These are phyloP conservation scores for Metarhizium anisopliae DNA, from an alignment of 2,329 filamentous ascomycete species.

Conservation along the genomic window DNA sequence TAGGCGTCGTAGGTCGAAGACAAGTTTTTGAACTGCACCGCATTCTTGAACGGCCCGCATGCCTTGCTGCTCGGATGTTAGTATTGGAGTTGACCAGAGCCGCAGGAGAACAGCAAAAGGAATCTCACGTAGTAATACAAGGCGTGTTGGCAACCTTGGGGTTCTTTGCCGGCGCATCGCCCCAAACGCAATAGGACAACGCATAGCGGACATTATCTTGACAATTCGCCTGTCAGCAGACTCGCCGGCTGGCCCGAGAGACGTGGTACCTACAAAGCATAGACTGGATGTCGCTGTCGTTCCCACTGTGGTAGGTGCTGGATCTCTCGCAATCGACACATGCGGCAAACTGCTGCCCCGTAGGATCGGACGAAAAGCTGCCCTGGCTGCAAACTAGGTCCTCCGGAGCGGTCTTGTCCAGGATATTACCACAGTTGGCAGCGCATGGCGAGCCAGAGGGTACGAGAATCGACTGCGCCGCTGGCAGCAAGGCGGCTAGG, in stretches of 20 bases:
- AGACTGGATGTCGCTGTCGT: conserved; percentile 43
- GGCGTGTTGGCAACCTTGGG: conserved; percentile 31
- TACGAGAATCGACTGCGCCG: conserved; percentile 29
- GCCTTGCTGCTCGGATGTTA: conserved; percentile 34
- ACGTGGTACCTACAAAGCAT: conserved; percentile 41
- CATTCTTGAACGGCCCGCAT: conserved; percentile 38
- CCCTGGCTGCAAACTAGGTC: conserved; percentile 40
- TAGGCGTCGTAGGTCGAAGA: conserved; percentile 35
- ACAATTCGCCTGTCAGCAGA: background rate
- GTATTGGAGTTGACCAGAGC: background rate
- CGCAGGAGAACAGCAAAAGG: background rate
- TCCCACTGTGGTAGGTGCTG: conserved; percentile 37
- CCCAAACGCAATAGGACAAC: conserved; percentile 46
- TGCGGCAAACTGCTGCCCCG: conserved; percentile 39
- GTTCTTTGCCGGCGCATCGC: conserved; percentile 29
- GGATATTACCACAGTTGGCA: conserved; percentile 43
- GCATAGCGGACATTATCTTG: conserved; percentile 51
- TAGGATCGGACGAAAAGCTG: conserved; percentile 25
- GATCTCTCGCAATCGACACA: conserved; percentile 44
- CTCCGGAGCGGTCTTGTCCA: conserved; percentile 31
- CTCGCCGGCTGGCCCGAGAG: background rate
- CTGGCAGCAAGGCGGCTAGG: conserved; percentile 9
- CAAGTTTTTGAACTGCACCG: conserved; percentile 41
- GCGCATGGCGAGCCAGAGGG: conserved; percentile 39
- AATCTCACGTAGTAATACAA: conserved; percentile 41